Conservation (phyloP, 345 rosid species). For the Corymbia maculata region DNA sequence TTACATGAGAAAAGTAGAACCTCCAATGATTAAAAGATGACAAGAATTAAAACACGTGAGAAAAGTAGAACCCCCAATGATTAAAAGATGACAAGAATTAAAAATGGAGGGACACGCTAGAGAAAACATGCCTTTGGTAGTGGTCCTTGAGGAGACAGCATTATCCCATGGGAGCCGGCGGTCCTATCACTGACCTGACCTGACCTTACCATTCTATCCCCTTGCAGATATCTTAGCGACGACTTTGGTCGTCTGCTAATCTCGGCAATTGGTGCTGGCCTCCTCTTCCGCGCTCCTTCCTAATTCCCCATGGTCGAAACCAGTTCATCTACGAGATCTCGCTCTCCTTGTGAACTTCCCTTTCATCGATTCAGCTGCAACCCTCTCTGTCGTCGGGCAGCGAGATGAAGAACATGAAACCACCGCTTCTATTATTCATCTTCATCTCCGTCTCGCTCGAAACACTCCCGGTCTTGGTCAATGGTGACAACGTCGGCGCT, state of each 20-base stretch:
- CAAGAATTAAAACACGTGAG: neutral
- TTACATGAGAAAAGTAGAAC: too few relatives aligned
- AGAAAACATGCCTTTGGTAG: neutral
- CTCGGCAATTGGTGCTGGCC: neutral
- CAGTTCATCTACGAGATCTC: neutral
- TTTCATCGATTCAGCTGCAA: neutral
- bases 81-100: too few relatives aligned
- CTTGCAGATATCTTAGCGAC: neutral
- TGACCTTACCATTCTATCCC: neutral
- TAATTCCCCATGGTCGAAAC: neutral
- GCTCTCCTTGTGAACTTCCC: neutral
- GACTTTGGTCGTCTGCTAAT: neutral
- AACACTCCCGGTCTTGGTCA: neutral
- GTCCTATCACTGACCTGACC: neutral
- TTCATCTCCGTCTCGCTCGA: neutral
- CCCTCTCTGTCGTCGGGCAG: neutral
- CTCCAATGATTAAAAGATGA: too few relatives aligned
- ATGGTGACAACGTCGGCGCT: neutral
- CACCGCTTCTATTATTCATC: neutral
- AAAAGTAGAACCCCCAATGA: too few relatives aligned
- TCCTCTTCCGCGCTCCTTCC: neutral
- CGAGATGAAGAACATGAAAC: neutral
- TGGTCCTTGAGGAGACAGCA: neutral
- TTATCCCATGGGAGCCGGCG: fast-evolving
- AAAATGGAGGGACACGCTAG: too few relatives aligned